Evolutionary conservation across 805 yeast genomes (phyloP).

Genomic region (Spathaspora arborariae): DNA sequence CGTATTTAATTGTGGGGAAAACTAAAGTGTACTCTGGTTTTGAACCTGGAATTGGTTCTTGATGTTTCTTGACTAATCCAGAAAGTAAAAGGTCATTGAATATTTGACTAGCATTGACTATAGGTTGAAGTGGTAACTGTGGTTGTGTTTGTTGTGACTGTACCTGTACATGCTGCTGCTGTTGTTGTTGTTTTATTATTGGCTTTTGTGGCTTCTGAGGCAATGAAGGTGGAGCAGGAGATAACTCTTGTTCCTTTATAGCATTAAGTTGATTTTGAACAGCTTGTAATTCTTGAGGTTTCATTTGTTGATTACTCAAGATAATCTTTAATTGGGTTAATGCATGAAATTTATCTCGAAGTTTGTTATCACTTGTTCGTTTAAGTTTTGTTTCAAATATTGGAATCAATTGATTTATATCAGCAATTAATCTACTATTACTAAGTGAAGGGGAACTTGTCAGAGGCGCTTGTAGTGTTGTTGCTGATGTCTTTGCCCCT

Average conservation of each 20-base stretch:
- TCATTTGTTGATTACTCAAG: conserved; percentile 34
- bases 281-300: conserved; percentile 30
- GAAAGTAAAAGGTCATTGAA: conserved; percentile 31
- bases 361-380: conserved; percentile 38
- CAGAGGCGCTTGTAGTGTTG: neutral
- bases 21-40: conserved; percentile 29
- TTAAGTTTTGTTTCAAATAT: conserved; percentile 39
- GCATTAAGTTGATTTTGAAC: conserved; percentile 35
- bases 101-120: conserved; percentile 19
- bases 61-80: conserved; percentile 39
- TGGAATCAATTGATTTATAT: conserved; percentile 36
- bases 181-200: conserved; percentile 4
- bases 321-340: conserved; percentile 41
- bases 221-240: conserved; percentile 2
- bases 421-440: conserved; percentile 21
- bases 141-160: neutral
- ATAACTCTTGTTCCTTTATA: conserved; percentile 32
- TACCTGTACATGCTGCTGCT: neutral
- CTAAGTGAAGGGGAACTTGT: neutral
- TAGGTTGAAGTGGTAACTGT: conserved; percentile 9
- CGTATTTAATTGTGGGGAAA: conserved; percentile 29
- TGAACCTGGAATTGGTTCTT: conserved; percentile 37
- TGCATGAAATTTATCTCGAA: conserved; percentile 41
- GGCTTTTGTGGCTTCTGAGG: conserved; percentile 1
- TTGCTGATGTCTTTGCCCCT: conserved; percentile 12